Percentiles rank a stretch among this genome's conserved stretches.
These are phyloP conservation scores for Suillus placidus DNA, from an alignment of 768 basidiomycete species.

Conservation along the genomic window DNA sequence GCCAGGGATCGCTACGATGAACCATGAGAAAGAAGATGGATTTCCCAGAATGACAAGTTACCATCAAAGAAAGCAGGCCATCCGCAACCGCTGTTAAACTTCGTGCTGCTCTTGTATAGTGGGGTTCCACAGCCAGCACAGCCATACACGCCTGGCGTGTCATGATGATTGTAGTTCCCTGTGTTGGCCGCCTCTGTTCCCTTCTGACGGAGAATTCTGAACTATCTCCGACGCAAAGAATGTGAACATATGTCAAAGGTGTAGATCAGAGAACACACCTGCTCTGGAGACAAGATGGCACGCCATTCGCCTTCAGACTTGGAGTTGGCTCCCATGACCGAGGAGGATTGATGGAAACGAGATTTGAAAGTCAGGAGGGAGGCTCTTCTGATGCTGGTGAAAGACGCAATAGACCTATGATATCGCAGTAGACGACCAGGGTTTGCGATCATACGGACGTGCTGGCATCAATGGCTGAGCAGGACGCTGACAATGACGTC, in stretches of 20 bases:
- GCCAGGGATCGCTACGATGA: constrained; percentile 77
- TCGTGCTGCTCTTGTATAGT: constrained; percentile 85
- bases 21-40: constrained; percentile 2
- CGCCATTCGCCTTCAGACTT: constrained; percentile 85
- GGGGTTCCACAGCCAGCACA: constrained; percentile 84
- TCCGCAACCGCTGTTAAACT: constrained; percentile 92
- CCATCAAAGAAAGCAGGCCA: constrained; percentile 99
- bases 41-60: constrained; percentile 29
- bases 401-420: not conserved
- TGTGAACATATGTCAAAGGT: not conserved
- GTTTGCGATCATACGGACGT: not conserved
- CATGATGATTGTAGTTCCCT: constrained; percentile 77
- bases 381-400: not conserved
- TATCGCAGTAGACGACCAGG: not conserved
- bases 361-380: not conserved
- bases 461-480: not conserved
- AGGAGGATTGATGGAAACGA: constrained; percentile 6
- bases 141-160: constrained; percentile 65
- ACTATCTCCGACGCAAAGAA: constrained; percentile 47
- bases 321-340: constrained; percentile 15
- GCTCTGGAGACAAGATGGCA: constrained; percentile 76
- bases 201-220: constrained; percentile 82
- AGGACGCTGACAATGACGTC: constrained; percentile 1
- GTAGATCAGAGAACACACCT: constrained; percentile 51
- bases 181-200: constrained; percentile 82